Evolutionary conservation across 371 early-diverging fungal species (phyloP).

Genomic region (Gilbertella persicaria): DNA sequence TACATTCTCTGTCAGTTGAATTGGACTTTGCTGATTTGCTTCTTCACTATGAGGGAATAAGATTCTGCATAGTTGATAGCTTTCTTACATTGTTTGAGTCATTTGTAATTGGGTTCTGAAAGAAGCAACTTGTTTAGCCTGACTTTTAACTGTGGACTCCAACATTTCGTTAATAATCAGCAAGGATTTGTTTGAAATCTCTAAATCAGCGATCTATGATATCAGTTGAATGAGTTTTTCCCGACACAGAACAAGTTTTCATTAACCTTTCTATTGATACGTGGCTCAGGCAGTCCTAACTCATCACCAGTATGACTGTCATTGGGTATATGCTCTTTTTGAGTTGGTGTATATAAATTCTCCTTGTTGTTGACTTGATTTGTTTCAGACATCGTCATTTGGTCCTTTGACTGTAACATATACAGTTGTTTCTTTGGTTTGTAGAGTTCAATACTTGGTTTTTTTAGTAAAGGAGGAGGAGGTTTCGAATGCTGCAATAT

Average conservation of each 20-base stretch:
- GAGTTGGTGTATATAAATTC: no score
- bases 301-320: no score
- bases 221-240: neutral
- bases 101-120: slow-evolving; percentile 33
- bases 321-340: no score
- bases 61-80: no score
- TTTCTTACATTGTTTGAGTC: slow-evolving; percentile 3
- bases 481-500: no score
- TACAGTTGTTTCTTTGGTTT: no score
- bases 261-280: slow-evolving; percentile 38
- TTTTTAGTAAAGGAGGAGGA: no score
- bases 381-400: no score
- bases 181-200: slow-evolving; percentile 50
- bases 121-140: slow-evolving; percentile 44
- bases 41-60: neutral
- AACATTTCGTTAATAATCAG: slow-evolving; percentile 47
- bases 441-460: neutral
- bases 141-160: slow-evolving; percentile 45
- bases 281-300: slow-evolving; percentile 22
- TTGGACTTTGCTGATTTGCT: neutral
- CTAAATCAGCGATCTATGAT: slow-evolving; percentile 47
- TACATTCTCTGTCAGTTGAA: no score
- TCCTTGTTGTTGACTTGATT: no score
- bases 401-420: no score
- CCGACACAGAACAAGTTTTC: slow-evolving; percentile 1